Percentiles rank a stretch among this genome's conserved stretches.
Evolutionary conservation across 805 yeast genomes (phyloP).

Genomic region (Yamadazyma philogaea): DNA sequence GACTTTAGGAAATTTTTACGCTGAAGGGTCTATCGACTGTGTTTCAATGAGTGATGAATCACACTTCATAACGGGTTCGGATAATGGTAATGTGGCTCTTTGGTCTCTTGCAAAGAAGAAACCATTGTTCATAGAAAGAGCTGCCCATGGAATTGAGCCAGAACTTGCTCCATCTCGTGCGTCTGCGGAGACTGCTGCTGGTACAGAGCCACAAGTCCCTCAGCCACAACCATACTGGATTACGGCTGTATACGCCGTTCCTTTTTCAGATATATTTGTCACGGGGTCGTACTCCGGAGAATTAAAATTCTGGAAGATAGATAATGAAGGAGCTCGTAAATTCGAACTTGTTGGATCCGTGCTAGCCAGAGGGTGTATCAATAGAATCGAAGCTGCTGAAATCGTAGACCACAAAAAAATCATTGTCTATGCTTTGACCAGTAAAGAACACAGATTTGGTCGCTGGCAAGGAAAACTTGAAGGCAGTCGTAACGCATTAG

Average conservation of each 20-base stretch:
- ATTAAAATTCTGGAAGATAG: constrained; percentile 74
- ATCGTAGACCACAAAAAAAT: constrained; percentile 52
- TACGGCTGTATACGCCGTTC: constrained; percentile 76
- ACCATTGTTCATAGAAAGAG: constrained; percentile 65
- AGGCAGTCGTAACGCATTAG: constrained; percentile 64
- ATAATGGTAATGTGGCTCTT: constrained; percentile 83
- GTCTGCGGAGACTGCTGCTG: constrained; percentile 52
- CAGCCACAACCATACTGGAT: constrained; percentile 79
- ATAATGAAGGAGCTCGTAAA: constrained; percentile 53
- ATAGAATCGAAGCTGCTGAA: constrained; percentile 57
- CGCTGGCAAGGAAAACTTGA: constrained; percentile 69
- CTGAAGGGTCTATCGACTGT: constrained; percentile 88
- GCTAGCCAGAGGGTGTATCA: constrained; percentile 68
- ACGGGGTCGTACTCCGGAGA: constrained; percentile 88
- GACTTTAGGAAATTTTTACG: constrained; percentile 35
- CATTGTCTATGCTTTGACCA: constrained; percentile 54
- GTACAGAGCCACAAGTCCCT: constrained; percentile 53
- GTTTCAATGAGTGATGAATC: constrained; percentile 90
- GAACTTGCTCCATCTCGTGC: constrained; percentile 37
- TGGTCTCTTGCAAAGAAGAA: constrained; percentile 93
- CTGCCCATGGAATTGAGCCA: constrained; percentile 73
- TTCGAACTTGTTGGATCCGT: constrained; percentile 58
- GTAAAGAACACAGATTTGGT: constrained; percentile 86
- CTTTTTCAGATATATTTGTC: constrained; percentile 78
- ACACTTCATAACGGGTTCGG: constrained; percentile 92